Base-by-base conservation (phyloP, 129 eudicot species). In the Tagetes erecta region DNA sequence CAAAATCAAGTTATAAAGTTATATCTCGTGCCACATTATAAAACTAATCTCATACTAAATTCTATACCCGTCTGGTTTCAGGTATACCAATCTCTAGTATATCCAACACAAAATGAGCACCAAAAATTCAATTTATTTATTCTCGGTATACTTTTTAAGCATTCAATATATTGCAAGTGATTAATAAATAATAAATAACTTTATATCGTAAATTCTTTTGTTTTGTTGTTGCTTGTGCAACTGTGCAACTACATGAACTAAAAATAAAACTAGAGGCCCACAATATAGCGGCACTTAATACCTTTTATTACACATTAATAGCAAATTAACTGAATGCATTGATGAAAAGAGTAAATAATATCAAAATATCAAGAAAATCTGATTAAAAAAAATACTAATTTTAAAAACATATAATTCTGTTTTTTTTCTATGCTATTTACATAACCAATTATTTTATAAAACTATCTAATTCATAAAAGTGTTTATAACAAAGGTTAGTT, bases 291-390 rank as follows among this genome's bases (percentile, higher is more conserved):
- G 14, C 41, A 33, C 41, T 59, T 59, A 59, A 59, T 34, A 59
- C 20, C 41, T 59, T 59, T 59, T 59, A 59, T 59, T 59, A 35
- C 20, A 59, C 66, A 8, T 59, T 59, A 59, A 59, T 59, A 41
- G 3, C 20, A 34, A 3, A 10, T 59, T 34, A 59, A 34, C 66
- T 9, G 41, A 59, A 34, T 8, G 41, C 66, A 59, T 59, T 33
- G 40, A 59, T 59, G 41, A 59, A 33, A 33, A 34, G 5, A 34
- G 66, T 59, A 59, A 59, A 34, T 4, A 20, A 59, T 33, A 34
- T 30, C 10, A 2, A 31, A 30, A 12, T 57, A 9, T 57, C 64
- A 30, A 27, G 9, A 8, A 27, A 30, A 30, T 2, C 31, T 57
- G 4, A 57, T 57, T 1, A 57, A 27, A 31, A 30, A 20, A 20